Conservation (phyloP, 2,329 filamentous ascomycete species). For the Aspergillus texensis region DNA sequence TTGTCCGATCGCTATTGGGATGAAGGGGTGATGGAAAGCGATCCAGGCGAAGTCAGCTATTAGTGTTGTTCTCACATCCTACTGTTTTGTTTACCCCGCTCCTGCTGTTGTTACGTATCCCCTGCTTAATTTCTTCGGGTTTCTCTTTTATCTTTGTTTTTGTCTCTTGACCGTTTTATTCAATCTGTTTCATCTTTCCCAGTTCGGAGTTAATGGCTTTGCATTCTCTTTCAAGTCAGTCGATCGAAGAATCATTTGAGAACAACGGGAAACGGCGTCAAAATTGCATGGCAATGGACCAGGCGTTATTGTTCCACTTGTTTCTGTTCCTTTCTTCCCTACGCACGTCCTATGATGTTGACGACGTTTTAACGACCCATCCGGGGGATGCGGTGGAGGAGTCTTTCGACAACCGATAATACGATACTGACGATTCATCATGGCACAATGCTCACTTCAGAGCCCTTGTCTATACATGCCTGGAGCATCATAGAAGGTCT, state of each 20-base stretch:
- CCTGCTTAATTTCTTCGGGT: background rate
- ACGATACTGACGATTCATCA: constrained; percentile 27
- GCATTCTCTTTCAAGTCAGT: constrained; percentile 11
- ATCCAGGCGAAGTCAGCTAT: constrained; percentile 48
- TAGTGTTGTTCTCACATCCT: constrained; percentile 21
- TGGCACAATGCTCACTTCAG: constrained; percentile 17
- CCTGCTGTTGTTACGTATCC: constrained; percentile 11
- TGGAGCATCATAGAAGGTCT: constrained; percentile 24
- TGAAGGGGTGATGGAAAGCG: constrained; percentile 46
- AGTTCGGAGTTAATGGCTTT: constrained; percentile 20
- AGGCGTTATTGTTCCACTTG: constrained; percentile 15
- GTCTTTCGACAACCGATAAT: constrained; percentile 19
- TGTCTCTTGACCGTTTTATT: constrained; percentile 11
- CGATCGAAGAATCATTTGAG: constrained; percentile 6
- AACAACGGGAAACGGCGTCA: constrained; percentile 18
- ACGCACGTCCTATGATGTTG: constrained; percentile 16
- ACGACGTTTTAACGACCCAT: constrained; percentile 18
- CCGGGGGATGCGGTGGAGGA: constrained; percentile 10
- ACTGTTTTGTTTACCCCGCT: constrained; percentile 10
- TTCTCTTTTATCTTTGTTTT: constrained; percentile 7
- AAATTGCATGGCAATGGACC: constrained; percentile 22
- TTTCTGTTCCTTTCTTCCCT: constrained; percentile 13
- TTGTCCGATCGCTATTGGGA: constrained; percentile 42
- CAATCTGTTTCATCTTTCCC: constrained; percentile 3
- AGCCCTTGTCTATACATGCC: constrained; percentile 19